Percentiles rank a stretch among this genome's conserved stretches.
These are phyloP conservation scores for Penicillium tannophilum DNA, from an alignment of 495 filamentous ascomycete genomes.

Conservation along the genomic window DNA sequence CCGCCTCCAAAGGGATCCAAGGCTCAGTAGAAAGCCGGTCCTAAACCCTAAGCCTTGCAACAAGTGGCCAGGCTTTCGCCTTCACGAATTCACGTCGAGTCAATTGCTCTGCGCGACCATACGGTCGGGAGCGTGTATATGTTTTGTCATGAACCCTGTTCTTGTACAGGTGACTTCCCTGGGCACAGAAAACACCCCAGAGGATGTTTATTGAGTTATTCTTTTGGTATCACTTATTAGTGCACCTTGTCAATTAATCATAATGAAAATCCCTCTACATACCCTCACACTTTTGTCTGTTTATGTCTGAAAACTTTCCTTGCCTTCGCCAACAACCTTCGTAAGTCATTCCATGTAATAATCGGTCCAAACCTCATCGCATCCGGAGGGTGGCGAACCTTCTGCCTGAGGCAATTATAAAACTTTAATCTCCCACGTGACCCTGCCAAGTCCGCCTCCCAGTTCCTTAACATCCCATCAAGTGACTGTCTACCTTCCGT, in stretches of 20 bases:
- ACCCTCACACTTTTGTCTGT: background rate
- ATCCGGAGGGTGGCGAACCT: slow-evolving; percentile 5
- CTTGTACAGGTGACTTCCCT: slow-evolving; percentile 24
- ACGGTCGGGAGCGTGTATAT: slow-evolving; percentile 16
- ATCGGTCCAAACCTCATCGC: background rate
- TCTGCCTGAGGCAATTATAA: slow-evolving; percentile 6
- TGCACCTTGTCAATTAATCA: slow-evolving; percentile 40
- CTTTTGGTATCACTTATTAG: slow-evolving; percentile 27
- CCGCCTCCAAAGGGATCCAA: slow-evolving; percentile 53
- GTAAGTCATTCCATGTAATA: background rate
- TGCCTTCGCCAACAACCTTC: background rate
- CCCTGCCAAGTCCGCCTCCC: slow-evolving; percentile 1
- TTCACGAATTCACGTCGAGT: slow-evolving; percentile 32
- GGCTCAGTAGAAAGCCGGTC: slow-evolving; percentile 47
- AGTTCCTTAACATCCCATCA: background rate
- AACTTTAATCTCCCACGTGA: slow-evolving; percentile 8
- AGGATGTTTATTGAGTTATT: slow-evolving; percentile 13
- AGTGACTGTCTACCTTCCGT: slow-evolving; percentile 21
- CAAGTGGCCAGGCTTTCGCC: slow-evolving; percentile 10
- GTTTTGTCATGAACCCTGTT: slow-evolving; percentile 14
- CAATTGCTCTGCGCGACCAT: slow-evolving; percentile 14
- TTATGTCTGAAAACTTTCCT: too few species aligned
- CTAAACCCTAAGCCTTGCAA: background rate
- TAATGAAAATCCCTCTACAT: slow-evolving; percentile 30
- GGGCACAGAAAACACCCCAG: background rate